Evolutionary conservation across 2,329 filamentous ascomycete species (phyloP).

Genomic region (Colletotrichum limetticola): DNA sequence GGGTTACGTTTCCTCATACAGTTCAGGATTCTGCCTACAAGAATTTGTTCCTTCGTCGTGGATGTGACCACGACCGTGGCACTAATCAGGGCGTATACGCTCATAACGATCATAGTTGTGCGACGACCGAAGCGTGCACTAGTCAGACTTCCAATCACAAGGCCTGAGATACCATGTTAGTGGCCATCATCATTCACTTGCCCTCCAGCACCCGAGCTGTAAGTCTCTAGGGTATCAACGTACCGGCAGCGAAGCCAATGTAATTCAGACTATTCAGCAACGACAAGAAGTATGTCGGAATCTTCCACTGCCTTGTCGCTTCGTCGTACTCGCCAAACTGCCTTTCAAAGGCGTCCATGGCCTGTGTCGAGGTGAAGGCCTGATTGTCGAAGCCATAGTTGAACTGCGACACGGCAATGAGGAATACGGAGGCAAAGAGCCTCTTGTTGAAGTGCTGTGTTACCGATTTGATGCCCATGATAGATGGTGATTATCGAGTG

Average conservation of each 20-base stretch:
- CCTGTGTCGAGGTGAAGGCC: slow-evolving; percentile 48
- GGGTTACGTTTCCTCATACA: slow-evolving; percentile 23
- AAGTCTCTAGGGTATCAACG: neutral
- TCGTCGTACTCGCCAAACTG: slow-evolving; percentile 45
- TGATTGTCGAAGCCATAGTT: slow-evolving; percentile 53
- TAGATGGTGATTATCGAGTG: neutral
- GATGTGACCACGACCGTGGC: slow-evolving; percentile 48
- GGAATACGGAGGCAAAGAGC: slow-evolving; percentile 35
- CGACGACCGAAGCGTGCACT: slow-evolving; percentile 46
- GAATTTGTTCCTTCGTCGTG: slow-evolving; percentile 43
- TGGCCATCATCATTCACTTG: neutral
- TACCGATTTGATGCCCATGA: slow-evolving; percentile 8
- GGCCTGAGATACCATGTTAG: slow-evolving; percentile 6
- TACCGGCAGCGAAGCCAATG: slow-evolving; percentile 46
- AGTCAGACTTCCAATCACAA: slow-evolving; percentile 40
- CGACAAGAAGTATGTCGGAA: slow-evolving; percentile 47
- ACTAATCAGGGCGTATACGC: slow-evolving; percentile 45
- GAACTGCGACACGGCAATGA: slow-evolving; percentile 48
- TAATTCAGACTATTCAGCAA: slow-evolving; percentile 49
- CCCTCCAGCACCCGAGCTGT: no score
- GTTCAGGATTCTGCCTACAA: slow-evolving; percentile 48
- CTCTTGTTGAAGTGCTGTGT: slow-evolving; percentile 26
- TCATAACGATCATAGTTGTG: slow-evolving; percentile 50
- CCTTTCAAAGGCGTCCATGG: slow-evolving; percentile 48
- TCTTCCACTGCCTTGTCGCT: slow-evolving; percentile 35